Evolutionary conservation across 768 basidiomycete genomes (phyloP).

Genomic region (Tremella mesenterica): DNA sequence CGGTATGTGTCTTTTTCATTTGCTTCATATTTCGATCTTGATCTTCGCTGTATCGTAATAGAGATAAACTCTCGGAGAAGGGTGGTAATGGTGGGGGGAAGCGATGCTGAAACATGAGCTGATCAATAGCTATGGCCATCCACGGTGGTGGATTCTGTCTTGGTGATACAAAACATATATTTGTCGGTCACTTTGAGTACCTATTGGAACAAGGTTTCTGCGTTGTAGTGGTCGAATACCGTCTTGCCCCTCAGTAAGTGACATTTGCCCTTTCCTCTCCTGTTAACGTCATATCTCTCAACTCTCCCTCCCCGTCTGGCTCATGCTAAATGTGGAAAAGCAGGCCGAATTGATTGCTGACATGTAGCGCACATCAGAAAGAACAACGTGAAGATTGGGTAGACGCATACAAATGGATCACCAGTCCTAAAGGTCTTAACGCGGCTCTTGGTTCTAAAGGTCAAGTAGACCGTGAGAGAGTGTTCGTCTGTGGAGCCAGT

Average conservation of each 20-base stretch:
- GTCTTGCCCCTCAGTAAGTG: background rate
- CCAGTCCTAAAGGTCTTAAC: background rate
- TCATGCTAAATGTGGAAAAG: no score
- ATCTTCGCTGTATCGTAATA: background rate
- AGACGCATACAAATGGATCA: background rate
- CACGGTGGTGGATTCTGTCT: background rate
- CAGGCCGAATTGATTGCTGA: no score
- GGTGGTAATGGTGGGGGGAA: no score
- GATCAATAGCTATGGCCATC: background rate
- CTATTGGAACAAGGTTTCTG: background rate
- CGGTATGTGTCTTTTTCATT: no score
- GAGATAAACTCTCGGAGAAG: background rate
- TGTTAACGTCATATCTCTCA: background rate
- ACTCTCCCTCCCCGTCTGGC: background rate
- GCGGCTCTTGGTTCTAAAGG: background rate
- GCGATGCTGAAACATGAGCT: no score
- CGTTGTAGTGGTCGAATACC: background rate
- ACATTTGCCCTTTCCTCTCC: no score
- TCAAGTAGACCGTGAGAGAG: background rate
- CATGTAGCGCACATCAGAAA: background rate
- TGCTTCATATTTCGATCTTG: no score
- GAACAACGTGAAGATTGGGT: constrained; percentile 1
- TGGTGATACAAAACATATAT: background rate
- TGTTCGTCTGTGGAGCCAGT: constrained; percentile 1
- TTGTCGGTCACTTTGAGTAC: background rate